Base-by-base conservation (phyloP, 2,329 filamentous ascomycete genomes). In the Botrytis galanthina region DNA sequence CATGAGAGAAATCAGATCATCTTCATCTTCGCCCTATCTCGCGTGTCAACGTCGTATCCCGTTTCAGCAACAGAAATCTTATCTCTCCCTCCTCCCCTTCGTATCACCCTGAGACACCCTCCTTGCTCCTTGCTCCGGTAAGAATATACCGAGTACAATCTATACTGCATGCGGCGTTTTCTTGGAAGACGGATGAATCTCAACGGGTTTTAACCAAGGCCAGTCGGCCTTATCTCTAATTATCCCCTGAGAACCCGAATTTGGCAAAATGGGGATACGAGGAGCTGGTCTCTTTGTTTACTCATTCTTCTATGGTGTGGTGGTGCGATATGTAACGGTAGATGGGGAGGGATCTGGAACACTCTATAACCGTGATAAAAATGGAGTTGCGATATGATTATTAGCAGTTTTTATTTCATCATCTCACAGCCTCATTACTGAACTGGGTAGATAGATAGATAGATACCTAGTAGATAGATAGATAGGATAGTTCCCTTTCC, bases 191-290 rank as follows among this genome's bases (percentile, higher is more conserved):
- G 46, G 46, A 39, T 54, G 64, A 54, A 67, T 67, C 35, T 54
- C 46, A 54, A 68, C 64, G 46, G 16, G 26, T 22, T 39, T 54
- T 29, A 22, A 42, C 64, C 64, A 57, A 22, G 64, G 46, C 64
- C 64, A 42, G 48, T 57, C 64, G 64, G 48, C 48, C 64, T 57
- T 57, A 68, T 42, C 48, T 57, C 26, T 68, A 35, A 54, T 42
- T 57, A 54, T 57, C 48, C 48, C 64, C 64, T 67, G 64, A 14
- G 64, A 39, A 54, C 64, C 46, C 18, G 64, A 39, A 46, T 67
- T 54, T 67, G 46, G 32, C 64, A 54, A 67, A 67, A 67, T 51
- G 51, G n/a, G 46, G 64, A 54, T 67, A 67, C 64, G 64, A 67
- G 64, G 22, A 54, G 64, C 35, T 18, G 4, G 26, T 67, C 64